A percentile compares a stretch with the other conserved stretches of the same genome.
phyloP scores from a whole-genome alignment of 2,329 filamentous ascomycete genomes.

The Aspergillus thermomutatus region DNA sequence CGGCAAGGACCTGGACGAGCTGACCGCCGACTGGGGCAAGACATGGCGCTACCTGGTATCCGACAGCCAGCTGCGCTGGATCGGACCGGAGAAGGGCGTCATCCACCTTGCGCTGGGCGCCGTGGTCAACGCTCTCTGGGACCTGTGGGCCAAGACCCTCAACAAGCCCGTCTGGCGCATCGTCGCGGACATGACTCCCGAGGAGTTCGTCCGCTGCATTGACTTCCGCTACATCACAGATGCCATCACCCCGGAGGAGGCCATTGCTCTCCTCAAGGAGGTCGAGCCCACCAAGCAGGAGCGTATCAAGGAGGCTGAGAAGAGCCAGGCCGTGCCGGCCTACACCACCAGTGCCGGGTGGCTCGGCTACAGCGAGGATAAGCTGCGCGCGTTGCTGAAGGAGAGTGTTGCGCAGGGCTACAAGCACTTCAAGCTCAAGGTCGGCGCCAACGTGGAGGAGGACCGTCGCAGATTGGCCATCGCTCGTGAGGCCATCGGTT shows the following conservation, averaged over 20 bases:
- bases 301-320: constrained; percentile 70
- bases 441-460: constrained; percentile 68
- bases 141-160: constrained; percentile 87
- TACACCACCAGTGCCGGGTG: constrained; percentile 90
- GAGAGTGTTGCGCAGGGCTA: constrained; percentile 77
- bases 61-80: constrained; percentile 88
- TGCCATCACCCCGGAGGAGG: constrained; percentile 83
- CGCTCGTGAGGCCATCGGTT: constrained; percentile 75
- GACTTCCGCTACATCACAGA: constrained; percentile 95
- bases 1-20: constrained; percentile 70
- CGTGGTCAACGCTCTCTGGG: constrained; percentile 89
- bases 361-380: constrained; percentile 86
- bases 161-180: constrained; percentile 88
- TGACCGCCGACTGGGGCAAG: constrained; percentile 77
- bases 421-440: constrained; percentile 87
- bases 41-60: constrained; percentile 91
- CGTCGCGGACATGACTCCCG: constrained; percentile 83
- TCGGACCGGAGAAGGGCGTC: constrained; percentile 89
- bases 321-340: constrained; percentile 74
- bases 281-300: constrained; percentile 65
- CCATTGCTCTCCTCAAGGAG: constrained; percentile 65
- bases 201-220: constrained; percentile 82
- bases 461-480: constrained; percentile 69
- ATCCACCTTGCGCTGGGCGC: constrained; percentile 88
- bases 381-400: constrained; percentile 71